Evolutionary conservation across 2,329 filamentous ascomycete genomes (phyloP).

Genomic region (Penicillium sp.): DNA sequence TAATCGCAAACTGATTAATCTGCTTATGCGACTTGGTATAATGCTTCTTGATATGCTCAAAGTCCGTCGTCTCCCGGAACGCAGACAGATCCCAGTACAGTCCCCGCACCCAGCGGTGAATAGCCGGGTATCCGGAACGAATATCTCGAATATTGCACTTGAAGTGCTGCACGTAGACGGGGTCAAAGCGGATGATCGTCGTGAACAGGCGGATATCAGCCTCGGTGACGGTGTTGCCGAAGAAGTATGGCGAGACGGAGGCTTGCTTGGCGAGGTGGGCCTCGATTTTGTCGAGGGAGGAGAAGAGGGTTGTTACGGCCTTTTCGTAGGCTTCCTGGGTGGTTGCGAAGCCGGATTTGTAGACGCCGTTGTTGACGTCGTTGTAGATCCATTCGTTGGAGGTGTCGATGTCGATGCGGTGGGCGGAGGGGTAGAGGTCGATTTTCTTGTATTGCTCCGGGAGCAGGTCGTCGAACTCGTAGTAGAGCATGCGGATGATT

Average conservation of each 20-base stretch:
- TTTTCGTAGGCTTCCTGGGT: slow-evolving; percentile 80
- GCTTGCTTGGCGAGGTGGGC: slow-evolving; percentile 59
- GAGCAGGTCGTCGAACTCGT: slow-evolving; percentile 74
- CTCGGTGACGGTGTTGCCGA: slow-evolving; percentile 76
- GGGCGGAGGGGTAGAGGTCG: slow-evolving; percentile 66
- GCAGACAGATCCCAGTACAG: slow-evolving; percentile 82
- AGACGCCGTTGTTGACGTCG: slow-evolving; percentile 56
- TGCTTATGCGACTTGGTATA: slow-evolving; percentile 68
- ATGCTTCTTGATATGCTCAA: slow-evolving; percentile 90
- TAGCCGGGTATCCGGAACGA: slow-evolving; percentile 74
- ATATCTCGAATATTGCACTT: slow-evolving; percentile 85
- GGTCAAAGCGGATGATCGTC: slow-evolving; percentile 72
- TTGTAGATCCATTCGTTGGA: slow-evolving; percentile 80
- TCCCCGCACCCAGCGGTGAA: slow-evolving; percentile 79
- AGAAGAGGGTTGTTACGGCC: slow-evolving; percentile 71
- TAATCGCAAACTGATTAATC: slow-evolving; percentile 71
- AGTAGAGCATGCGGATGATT: slow-evolving; percentile 87
- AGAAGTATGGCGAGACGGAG: slow-evolving; percentile 64
- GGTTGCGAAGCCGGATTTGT: slow-evolving; percentile 75
- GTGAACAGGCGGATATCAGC: slow-evolving; percentile 76
- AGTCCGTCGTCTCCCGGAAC: slow-evolving; percentile 82
- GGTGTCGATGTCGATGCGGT: slow-evolving; percentile 72
- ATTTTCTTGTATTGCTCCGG: slow-evolving; percentile 61
- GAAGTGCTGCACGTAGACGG: slow-evolving; percentile 80
- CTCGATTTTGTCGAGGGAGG: slow-evolving; percentile 75